Evolutionary conservation across 2,329 filamentous ascomycete genomes (phyloP), one percentile per base, ranked within the genome.

Genomic region (Hypomyces rosellus): DNA sequence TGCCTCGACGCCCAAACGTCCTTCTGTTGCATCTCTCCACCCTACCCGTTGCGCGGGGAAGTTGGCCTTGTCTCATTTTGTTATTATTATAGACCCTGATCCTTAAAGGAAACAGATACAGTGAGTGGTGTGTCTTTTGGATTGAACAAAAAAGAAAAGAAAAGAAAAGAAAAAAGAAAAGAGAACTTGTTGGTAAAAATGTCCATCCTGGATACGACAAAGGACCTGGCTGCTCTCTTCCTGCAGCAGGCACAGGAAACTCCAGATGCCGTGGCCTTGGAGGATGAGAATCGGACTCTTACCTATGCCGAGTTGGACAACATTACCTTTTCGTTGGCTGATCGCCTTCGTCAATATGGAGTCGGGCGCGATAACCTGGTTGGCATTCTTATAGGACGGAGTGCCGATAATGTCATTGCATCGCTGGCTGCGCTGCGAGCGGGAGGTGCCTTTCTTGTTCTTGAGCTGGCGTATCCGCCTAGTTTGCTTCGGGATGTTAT

Each of bases 401-500:
- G 85, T 64, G 85, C 86, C 45, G 79, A 89, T 68, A 89, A 91
- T 67, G 85, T 92, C 54, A 83, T 91, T 65, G 83, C 86, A 14
- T 89, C 85, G 62, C 73, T 92, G 47, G 88, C 88, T 22, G 82
- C 85, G n/a, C 77, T 91, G 37, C 81, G 85, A 52, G 87, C 88
- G 2, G 88, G 87, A 46, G 88, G 88, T 48, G 88, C 88, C 2
- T 92, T 90, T 62, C 74, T 92, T 5, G 87, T 91, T 2, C 78
- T 92, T 3, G 88, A 92, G 68, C 74, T 89, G 45, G 88, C 88
- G 3, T 91, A 91, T 56, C 88, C 88, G 13, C 80, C 85, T 0
- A 83, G 82, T 50, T 73, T 91, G 45, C 72, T 92, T 54, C 79
- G 85, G 46, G 86, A 90, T 66, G 87, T 91, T 46, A 77, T 91